Conservation (phyloP, 495 filamentous ascomycete genomes). For the Bacidia gigantensis region DNA sequence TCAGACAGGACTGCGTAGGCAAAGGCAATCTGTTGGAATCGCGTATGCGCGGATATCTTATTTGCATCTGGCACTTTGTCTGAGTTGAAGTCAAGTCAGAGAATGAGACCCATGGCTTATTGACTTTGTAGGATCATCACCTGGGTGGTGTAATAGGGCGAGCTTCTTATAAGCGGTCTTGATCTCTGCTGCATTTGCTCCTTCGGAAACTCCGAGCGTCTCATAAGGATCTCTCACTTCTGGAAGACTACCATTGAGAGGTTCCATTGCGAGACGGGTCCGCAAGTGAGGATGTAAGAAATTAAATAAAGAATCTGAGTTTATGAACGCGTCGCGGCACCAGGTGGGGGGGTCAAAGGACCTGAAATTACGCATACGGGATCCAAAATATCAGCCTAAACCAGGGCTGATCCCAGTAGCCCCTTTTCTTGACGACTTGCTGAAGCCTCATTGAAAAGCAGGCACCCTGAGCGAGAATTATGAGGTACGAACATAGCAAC, state of each 20-base stretch:
- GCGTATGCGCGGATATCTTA: conserved; percentile 54
- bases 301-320: no score
- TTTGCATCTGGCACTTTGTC: conserved; percentile 59
- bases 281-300: no score
- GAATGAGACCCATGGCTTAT: not conserved
- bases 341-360: no score
- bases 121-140: conserved; percentile 32
- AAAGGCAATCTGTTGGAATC: conserved; percentile 83
- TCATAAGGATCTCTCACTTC: conserved; percentile 72
- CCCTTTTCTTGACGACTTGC: no score
- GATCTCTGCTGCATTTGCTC: conserved; percentile 64
- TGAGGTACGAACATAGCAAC: no score
- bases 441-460: no score
- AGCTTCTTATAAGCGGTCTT: conserved; percentile 93
- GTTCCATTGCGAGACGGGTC: conserved; percentile 12
- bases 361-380: no score
- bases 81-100: conserved; percentile 15
- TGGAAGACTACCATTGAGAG: conserved; percentile 30
- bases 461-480: no score
- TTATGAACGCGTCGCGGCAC: no score
- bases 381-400: no score
- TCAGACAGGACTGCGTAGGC: conserved; percentile 90
- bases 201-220: conserved; percentile 56
- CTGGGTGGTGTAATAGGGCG: conserved; percentile 79
- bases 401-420: no score